phyloP scores from a whole-genome alignment of 192 early-diverging fungal species.

The Coemansia sp. region DNA sequence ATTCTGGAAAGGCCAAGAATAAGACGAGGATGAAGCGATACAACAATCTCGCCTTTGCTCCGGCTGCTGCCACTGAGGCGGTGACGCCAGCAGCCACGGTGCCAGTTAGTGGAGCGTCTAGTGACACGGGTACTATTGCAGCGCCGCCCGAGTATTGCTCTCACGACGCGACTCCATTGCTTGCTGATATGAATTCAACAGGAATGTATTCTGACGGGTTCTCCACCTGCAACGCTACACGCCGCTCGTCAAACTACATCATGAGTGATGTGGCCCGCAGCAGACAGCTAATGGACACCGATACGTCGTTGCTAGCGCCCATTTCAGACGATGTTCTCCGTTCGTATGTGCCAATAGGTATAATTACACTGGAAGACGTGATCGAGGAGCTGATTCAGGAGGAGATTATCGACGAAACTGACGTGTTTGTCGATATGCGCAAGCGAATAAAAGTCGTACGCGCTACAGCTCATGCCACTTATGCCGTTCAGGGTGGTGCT shows the following conservation, averaged over 20 bases:
- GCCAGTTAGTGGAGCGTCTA: constrained; percentile 4
- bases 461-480: constrained; percentile 7
- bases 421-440: constrained; percentile 60
- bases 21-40: neutral
- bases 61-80: neutral
- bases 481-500: neutral
- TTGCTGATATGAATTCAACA: neutral
- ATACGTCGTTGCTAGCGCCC: constrained; percentile 4
- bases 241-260: constrained; percentile 13
- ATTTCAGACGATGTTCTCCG: constrained; percentile 38
- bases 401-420: constrained; percentile 81
- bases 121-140: neutral
- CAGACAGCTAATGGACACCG: constrained; percentile 12
- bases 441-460: constrained; percentile 47
- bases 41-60: constrained; percentile 4
- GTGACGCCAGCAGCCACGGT: neutral
- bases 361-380: constrained; percentile 79
- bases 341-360: constrained; percentile 60
- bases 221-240: neutral
- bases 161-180: constrained; percentile 5
- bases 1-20: neutral
- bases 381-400: constrained; percentile 84
- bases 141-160: neutral
- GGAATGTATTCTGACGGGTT: neutral
- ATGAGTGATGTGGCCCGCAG: neutral